Evolutionary conservation across 495 filamentous ascomycete species (phyloP), one percentile per base, ranked within the genome.

Genomic region (Aspergillus ostianus): DNA sequence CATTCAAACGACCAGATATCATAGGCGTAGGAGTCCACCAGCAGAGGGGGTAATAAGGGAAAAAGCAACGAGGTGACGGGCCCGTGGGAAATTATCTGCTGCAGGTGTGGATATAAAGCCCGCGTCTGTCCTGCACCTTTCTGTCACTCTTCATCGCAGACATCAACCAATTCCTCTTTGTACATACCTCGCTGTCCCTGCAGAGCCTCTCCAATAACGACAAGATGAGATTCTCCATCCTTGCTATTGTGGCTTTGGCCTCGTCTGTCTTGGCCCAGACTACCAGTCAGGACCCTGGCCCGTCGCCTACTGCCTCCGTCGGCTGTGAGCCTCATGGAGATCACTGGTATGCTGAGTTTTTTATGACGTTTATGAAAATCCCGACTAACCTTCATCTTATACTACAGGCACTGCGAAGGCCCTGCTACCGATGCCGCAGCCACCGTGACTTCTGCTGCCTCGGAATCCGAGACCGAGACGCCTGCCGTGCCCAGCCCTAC

Each of bases 291-390:
- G 56, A 63, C 23, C 64, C 69, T 0, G 67, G 67, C 20, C 67
- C 70, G 26, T 71, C 68, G 23, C 70, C 70, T 15, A 73, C 68
- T 6, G 68, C 62, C 29, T 71, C 68, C 12, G 49, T 67, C 32
- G 70, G 70, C 51, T 73, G 70, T 55, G 67, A 67, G n/a, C 67
- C 68, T 2, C 70, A 73, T 45, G 67, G 68, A 8, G 68, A 73
- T 44, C 70, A 73, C 53, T 73, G 70, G 68, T 70, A 59, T 36
- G 60, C 48, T 17, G 10, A 36, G 19, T 52, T 26, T 12, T 10
- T 4, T 5, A 30, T 52, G 27, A 26, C 6, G 18, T 49, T 44
- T 26, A 26, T 26, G 23, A 52, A 26, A 27, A n/a, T 10, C 27
- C 26, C 0, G 5, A 6, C 47, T 23, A 10, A 8, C 47, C 47